Evolutionary conservation across 768 basidiomycete genomes (phyloP).

Genomic region (Mycena latifolia): DNA sequence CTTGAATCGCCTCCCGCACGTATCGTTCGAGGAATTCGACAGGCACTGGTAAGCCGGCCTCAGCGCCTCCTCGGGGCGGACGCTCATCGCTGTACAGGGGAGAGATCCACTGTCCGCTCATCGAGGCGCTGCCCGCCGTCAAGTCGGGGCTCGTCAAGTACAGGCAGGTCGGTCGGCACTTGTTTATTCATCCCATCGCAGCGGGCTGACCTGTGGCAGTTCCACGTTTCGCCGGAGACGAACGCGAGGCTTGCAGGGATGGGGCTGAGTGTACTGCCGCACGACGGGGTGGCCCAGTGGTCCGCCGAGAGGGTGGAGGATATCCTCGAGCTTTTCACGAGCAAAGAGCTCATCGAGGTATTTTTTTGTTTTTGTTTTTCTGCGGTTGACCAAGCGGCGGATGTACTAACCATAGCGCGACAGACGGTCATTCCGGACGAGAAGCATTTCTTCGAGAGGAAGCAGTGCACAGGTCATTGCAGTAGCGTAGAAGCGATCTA

Average conservation of each 20-base stretch:
- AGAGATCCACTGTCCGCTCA: slow-evolving; percentile 17
- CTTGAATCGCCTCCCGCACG: slow-evolving; percentile 24
- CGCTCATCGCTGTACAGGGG: background rate
- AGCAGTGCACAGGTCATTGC: slow-evolving; percentile 23
- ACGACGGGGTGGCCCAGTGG: slow-evolving; percentile 27
- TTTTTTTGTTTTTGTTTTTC: background rate
- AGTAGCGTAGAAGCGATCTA: slow-evolving; percentile 21
- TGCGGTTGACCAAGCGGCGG: too few relatives aligned
- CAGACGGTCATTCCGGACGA: slow-evolving; percentile 28
- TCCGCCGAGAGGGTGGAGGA: slow-evolving; percentile 24
- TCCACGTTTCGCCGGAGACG: slow-evolving; percentile 24
- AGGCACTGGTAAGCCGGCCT: slow-evolving; percentile 19
- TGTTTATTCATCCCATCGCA: background rate
- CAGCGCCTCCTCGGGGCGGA: too few relatives aligned
- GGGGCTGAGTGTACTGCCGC: slow-evolving; percentile 12
- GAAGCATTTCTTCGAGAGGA: slow-evolving; percentile 31
- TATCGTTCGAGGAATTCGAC: slow-evolving; percentile 32
- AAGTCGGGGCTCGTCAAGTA: slow-evolving; percentile 31
- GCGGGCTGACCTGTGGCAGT: background rate
- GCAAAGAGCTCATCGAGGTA: slow-evolving; percentile 15
- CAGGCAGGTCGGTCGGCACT: slow-evolving; percentile 16
- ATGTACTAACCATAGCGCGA: background rate
- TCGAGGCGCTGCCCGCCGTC: slow-evolving; percentile 26
- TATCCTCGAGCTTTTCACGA: slow-evolving; percentile 17
- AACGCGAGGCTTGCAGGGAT: slow-evolving; percentile 20